Evolutionary conservation across 164 flowering plant species (phyloP), one percentile per base, ranked within the genome.

Genomic region (Aristolochia contorta): DNA sequence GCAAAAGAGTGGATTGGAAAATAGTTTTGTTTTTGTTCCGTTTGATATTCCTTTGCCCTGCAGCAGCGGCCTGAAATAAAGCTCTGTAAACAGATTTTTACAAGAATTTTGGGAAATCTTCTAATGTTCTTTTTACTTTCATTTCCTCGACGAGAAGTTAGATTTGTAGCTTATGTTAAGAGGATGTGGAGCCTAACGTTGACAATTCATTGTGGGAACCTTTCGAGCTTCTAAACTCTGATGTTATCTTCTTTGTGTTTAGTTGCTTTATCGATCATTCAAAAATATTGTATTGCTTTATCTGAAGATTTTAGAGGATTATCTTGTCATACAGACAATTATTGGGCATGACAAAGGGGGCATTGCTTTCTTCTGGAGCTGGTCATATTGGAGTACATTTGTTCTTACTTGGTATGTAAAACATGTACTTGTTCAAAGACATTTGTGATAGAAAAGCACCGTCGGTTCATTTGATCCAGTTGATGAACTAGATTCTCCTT

Each of bases 341-440:
- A 71, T 74, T 74, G 79, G 74, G 19, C 77, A 74, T 46, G 74
- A 73, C 58, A 84, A 77, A 54, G 83, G 84, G 52, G 92, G 84
- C 37, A 84, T 93, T 66, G 84, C 92, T 53, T 88, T 93, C 85
- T 88, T 88, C 67, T 93, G 96, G 96, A 86, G 91, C 77, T 93
- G 84, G 97, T 84, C 99, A 16, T 93, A 93, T 67, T 93, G 99
- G 99, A 84, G 97, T 77, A 93, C 97, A 7, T 93, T 93, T 74
- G 62, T 79, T 54, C 86, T 93, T 56, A 93, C 97, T 49, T 93
- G 99, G 99, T 90, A 84, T 16, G 80, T 14, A n/a, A 16, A 25
- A 52, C 1, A 23, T 18, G 57, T 43, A n/a, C 49, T 43, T 37
- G 1, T 37, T 37, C 57, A n/a, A n/a, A n/a, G n/a, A 10, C 3